A percentile compares a stretch with the other conserved stretches of the same genome.
Conservation (phyloP, 768 basidiomycete species). For the Psilocybe cyanescens region DNA sequence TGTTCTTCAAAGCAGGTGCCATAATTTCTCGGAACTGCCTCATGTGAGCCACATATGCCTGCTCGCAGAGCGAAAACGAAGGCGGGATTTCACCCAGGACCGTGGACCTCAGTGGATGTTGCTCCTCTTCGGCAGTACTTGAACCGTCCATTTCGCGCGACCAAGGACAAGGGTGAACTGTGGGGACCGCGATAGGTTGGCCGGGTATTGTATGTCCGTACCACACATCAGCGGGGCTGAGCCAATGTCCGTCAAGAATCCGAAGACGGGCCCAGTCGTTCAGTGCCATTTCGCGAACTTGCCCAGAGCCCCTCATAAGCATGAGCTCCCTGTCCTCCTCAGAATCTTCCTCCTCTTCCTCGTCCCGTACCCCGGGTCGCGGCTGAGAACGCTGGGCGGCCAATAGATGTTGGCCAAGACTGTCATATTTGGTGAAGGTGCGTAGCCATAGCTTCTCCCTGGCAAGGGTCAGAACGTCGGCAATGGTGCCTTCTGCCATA, state of each 20-base stretch:
- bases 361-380: slow-evolving; percentile 24
- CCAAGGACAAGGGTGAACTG: slow-evolving; percentile 70
- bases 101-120: slow-evolving; percentile 53
- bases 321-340: slow-evolving; percentile 48
- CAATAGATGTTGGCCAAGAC: slow-evolving; percentile 69
- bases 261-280: slow-evolving; percentile 73
- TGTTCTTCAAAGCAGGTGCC: slow-evolving; percentile 67
- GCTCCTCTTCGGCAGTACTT: slow-evolving; percentile 24
- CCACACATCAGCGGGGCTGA: slow-evolving; percentile 74
- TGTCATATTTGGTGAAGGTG: slow-evolving; percentile 63
- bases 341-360: slow-evolving; percentile 47
- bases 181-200: slow-evolving; percentile 37
- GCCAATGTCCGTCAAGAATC: slow-evolving; percentile 78
- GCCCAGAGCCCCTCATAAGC: slow-evolving; percentile 44
- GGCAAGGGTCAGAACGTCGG: slow-evolving; percentile 61
- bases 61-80: slow-evolving; percentile 64
- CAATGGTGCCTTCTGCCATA: slow-evolving; percentile 69
- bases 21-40: slow-evolving; percentile 64
- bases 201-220: slow-evolving; percentile 47
- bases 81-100: slow-evolving; percentile 60
- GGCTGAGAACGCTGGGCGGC: slow-evolving; percentile 52
- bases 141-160: slow-evolving; percentile 37
- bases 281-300: slow-evolving; percentile 59
- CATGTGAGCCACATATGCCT: slow-evolving; percentile 59
- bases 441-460: slow-evolving; percentile 76